These are phyloP conservation scores for Alliaria petiolata DNA, from an alignment of 345 rosid species.

Conservation along the genomic window DNA sequence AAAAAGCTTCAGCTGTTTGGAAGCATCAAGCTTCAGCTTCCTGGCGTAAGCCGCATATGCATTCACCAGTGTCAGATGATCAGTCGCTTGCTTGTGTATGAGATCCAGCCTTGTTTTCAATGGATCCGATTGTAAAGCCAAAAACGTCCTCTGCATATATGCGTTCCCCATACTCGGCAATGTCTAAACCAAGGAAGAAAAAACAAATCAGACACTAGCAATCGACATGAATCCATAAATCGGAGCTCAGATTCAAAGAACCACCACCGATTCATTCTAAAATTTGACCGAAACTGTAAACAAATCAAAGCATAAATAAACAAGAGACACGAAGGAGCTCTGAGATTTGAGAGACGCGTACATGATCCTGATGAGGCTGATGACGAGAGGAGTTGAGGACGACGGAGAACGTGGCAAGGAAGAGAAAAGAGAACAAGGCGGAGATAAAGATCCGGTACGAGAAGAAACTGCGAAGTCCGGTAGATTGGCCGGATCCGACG, in stretches of 20 bases:
- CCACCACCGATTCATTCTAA: neutral
- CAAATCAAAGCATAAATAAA: neutral
- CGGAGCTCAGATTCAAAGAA: constrained; percentile 8
- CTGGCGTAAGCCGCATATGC: constrained; percentile 95
- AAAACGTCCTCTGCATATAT: constrained; percentile 59
- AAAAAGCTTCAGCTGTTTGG: constrained; percentile 66
- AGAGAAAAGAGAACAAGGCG: constrained; percentile 74
- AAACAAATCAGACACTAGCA: neutral
- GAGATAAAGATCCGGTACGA: constrained; percentile 82
- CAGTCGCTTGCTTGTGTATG: constrained; percentile 84
- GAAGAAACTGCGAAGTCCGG: constrained; percentile 57
- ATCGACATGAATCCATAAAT: neutral
- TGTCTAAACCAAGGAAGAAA: constrained; percentile 34
- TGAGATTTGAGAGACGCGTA: constrained; percentile 33
- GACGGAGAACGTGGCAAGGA: constrained; percentile 74
- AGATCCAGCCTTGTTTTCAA: constrained; percentile 74
- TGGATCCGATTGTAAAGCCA: constrained; percentile 83
- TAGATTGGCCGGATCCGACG: constrained; percentile 44
- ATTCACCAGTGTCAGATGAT: constrained; percentile 69
- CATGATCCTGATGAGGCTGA: constrained; percentile 40
- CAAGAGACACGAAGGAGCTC: neutral
- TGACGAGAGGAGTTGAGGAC: constrained; percentile 56
- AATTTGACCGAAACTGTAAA: neutral
- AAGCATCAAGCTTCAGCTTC: constrained; percentile 82
- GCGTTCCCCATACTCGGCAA: constrained; percentile 56